Conservation (phyloP, 108 stramenopile genomes). For the Nitzschia sp. region DNA sequence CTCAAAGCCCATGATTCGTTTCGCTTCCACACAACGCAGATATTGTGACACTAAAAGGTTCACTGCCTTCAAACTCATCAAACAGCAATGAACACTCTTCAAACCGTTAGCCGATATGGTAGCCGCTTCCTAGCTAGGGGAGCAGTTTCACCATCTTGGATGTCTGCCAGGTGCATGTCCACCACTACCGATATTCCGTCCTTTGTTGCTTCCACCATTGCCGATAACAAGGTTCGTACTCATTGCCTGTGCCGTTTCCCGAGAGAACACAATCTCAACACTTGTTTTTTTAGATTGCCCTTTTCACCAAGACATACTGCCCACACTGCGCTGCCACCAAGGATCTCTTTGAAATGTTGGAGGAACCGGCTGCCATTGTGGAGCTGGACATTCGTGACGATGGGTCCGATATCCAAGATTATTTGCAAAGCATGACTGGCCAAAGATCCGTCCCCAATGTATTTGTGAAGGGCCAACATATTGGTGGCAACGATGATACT, state of each 20-base stretch:
- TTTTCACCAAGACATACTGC: constrained; percentile 75
- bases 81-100: too few relatives aligned
- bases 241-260: neutral
- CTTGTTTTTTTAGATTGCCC: constrained; percentile 25
- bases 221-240: constrained; percentile 9
- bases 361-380: constrained; percentile 37
- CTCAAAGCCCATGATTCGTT: too few relatives aligned
- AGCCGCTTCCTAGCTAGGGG: neutral
- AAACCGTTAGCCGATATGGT: too few relatives aligned
- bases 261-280: neutral
- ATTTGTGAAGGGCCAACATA: constrained; percentile 67
- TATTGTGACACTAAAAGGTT: too few relatives aligned
- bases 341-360: constrained; percentile 49
- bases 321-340: constrained; percentile 73
- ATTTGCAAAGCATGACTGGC: constrained; percentile 37
- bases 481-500: constrained; percentile 69
- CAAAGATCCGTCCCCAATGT: constrained; percentile 74
- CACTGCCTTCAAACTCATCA: too few relatives aligned
- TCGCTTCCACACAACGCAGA: too few relatives aligned
- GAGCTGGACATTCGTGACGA: constrained; percentile 67
- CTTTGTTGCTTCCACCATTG: constrained; percentile 14
- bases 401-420: constrained; percentile 53
- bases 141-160: neutral
- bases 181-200: constrained; percentile 1
- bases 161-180: constrained; percentile 1